Base-by-base conservation (phyloP, 805 yeast genomes). In the Jamesozyma hellenica region DNA sequence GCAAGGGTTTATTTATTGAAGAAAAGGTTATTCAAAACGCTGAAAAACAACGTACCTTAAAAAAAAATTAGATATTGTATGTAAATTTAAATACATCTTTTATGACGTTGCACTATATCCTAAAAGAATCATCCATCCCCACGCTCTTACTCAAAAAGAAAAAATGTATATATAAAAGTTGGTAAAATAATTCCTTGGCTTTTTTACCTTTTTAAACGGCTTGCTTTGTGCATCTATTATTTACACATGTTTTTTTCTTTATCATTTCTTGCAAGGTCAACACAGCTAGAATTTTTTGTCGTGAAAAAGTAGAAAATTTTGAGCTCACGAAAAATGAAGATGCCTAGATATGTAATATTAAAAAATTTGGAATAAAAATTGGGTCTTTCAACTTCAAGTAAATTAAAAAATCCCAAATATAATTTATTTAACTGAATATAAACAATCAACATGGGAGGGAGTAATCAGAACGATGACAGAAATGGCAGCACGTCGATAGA, bases 21-120 rank as follows among this genome's bases (percentile, higher is more conserved):
- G 94, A 86, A 54, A 88, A 88, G 61, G 82, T 92, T 33, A 82
- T 92, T 17, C 74, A 84, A 56, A 83, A 82, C 55, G 96, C 97
- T 1, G 97, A 92, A 59, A 86, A 88, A 60, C 97, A 92, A 63
- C 73, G 96, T 58, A 88, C 90, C 0, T 61, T 88, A 64, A 84
- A 82, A 64, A 80, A 71, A 56, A 83, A 80, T 52, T 79, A 45
- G 47, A 16, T 10, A n/a, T n/a, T n/a, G n/a, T n/a, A n/a, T n/a
- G n/a, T n/a, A n/a, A n/a, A n/a, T n/a, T n/a, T n/a, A n/a, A n/a
- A n/a, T n/a, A n/a, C n/a, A n/a, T n/a, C n/a, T n/a, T n/a, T n/a
- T n/a, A n/a, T n/a, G n/a, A n/a, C n/a, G n/a, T n/a, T n/a, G n/a
- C n/a, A n/a, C n/a, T n/a, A n/a, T n/a, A n/a, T n/a, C n/a, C n/a